Percentiles rank a stretch among this genome's conserved stretches.
Evolutionary conservation across 2,329 filamentous ascomycete species (phyloP).

Genomic region (Nigrospora oryzae): DNA sequence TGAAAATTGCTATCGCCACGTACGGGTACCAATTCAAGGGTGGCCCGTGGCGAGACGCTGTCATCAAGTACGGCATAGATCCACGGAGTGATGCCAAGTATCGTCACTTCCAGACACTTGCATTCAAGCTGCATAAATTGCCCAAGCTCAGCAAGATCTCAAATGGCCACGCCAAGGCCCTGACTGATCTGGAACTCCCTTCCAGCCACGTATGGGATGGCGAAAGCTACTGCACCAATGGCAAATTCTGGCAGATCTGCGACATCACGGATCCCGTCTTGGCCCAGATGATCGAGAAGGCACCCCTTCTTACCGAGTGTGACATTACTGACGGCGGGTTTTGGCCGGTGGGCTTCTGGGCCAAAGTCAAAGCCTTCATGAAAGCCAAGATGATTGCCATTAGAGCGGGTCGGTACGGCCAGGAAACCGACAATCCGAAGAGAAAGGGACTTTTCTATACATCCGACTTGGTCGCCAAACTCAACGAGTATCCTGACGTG

Average conservation of each 20-base stretch:
- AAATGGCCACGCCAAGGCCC: slow-evolving; percentile 29
- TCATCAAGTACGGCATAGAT: slow-evolving; percentile 80
- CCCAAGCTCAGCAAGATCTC: slow-evolving; percentile 41
- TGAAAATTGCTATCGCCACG: slow-evolving; percentile 74
- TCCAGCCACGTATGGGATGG: slow-evolving; percentile 78
- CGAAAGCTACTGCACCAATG: slow-evolving; percentile 62
- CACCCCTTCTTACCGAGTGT: slow-evolving; percentile 49
- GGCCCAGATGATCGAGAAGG: slow-evolving; percentile 52
- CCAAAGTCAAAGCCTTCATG: slow-evolving; percentile 81
- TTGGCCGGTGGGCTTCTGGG: slow-evolving; percentile 74
- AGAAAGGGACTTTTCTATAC: slow-evolving; percentile 27
- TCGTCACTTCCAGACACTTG: slow-evolving; percentile 79
- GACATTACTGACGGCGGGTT: slow-evolving; percentile 65
- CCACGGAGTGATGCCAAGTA: slow-evolving; percentile 70
- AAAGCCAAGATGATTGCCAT: slow-evolving; percentile 73
- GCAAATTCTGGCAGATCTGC: slow-evolving; percentile 90
- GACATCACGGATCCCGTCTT: slow-evolving; percentile 81
- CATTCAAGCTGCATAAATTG: slow-evolving; percentile 57
- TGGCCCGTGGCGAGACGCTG: slow-evolving; percentile 83
- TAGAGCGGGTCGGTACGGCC: slow-evolving; percentile 43
- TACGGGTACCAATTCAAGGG: slow-evolving; percentile 88
- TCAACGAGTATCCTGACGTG: slow-evolving; percentile 16
- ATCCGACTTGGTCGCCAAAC: slow-evolving; percentile 14
- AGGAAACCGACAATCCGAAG: slow-evolving; percentile 28
- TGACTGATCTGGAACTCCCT: slow-evolving; percentile 26